phyloP scores from a whole-genome alignment of 768 basidiomycete species.

The Trametes elegans region DNA sequence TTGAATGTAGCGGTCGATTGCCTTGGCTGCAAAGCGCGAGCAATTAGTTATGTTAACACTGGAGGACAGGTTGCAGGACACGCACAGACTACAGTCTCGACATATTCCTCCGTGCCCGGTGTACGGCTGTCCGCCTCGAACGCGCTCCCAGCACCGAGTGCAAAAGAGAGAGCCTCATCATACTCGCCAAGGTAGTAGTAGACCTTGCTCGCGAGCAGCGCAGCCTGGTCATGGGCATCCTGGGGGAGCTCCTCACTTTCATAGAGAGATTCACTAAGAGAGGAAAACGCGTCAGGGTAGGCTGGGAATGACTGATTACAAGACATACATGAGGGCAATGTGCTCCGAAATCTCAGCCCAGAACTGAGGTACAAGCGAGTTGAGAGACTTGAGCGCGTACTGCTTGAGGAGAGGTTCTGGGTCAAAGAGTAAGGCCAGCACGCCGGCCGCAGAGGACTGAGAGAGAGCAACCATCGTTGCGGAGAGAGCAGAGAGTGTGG shows the following conservation, averaged over 20 bases:
- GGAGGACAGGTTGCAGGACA: constrained; percentile 22
- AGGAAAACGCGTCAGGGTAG: constrained; percentile 1
- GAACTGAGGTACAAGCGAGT: constrained; percentile 85
- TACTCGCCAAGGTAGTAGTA: constrained; percentile 97
- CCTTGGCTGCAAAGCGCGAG: constrained; percentile 64
- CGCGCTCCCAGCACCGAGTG: constrained; percentile 83
- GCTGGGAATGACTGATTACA: neutral
- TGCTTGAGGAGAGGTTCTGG: constrained; percentile 84
- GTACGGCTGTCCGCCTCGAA: constrained; percentile 74
- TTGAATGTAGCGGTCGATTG: constrained; percentile 90
- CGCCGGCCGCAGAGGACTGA: constrained; percentile 84
- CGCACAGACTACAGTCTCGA: constrained; percentile 93
- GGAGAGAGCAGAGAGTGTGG: constrained; percentile 12
- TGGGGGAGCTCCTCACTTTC: constrained; percentile 77
- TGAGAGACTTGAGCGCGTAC: constrained; percentile 85
- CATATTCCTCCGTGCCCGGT: constrained; percentile 76
- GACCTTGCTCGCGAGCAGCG: constrained; percentile 94
- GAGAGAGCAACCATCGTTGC: constrained; percentile 62
- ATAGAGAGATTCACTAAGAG: constrained; percentile 81
- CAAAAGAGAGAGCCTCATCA: constrained; percentile 94
- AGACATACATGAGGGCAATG: constrained; percentile 79
- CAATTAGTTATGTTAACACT: neutral
- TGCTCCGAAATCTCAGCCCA: constrained; percentile 99
- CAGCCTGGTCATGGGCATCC: constrained; percentile 77
- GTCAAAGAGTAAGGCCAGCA: constrained; percentile 89